phyloP scores from a whole-genome alignment of 2,329 filamentous ascomycete genomes.

The Claviceps pazoutovae region DNA sequence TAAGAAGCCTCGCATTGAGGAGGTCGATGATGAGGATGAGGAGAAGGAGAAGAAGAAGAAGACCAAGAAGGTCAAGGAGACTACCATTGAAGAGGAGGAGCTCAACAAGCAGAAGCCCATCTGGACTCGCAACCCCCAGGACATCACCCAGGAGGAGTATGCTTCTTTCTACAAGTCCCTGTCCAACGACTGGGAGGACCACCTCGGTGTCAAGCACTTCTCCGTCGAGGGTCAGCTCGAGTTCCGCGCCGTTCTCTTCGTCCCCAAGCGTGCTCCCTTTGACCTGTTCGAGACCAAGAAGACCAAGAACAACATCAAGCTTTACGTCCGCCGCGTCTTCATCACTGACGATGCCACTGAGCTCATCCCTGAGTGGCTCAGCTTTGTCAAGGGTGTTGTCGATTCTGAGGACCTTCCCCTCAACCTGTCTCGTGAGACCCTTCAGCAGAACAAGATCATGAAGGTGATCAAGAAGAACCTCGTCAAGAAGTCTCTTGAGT shows the following conservation, averaged over 20 bases:
- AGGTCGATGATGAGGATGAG: conserved; percentile 77
- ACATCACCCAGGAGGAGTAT: conserved; percentile 94
- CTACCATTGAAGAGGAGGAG: conserved; percentile 96
- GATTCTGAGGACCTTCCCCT: conserved; percentile 99
- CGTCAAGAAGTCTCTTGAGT: conserved; percentile 99
- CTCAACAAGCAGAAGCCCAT: conserved; percentile 99
- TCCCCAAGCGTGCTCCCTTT: conserved; percentile 98
- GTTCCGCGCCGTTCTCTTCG: conserved; percentile 99
- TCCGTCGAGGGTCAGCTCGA: conserved; percentile 99
- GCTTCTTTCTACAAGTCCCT: conserved; percentile 99
- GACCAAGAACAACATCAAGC: conserved; percentile 99
- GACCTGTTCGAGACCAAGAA: conserved; percentile 99
- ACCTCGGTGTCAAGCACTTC: conserved; percentile 99
- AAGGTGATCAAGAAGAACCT: conserved; percentile 99
- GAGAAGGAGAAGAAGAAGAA: conserved; percentile 85
- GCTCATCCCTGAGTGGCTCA: conserved; percentile 97
- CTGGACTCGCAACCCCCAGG: conserved; percentile 95
- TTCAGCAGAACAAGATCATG: conserved; percentile 99
- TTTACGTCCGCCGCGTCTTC: conserved; percentile 99
- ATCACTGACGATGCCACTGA: conserved; percentile 99
- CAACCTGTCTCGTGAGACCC: conserved; percentile 98
- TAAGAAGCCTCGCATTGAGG: conserved; percentile 93
- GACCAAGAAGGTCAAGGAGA: conserved; percentile 99
- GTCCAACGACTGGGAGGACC: conserved; percentile 99
- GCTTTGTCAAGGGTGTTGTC: conserved; percentile 99